These are phyloP conservation scores for Claviceps paspali DNA, from an alignment of 2,329 filamentous ascomycete species.

Conservation along the genomic window DNA sequence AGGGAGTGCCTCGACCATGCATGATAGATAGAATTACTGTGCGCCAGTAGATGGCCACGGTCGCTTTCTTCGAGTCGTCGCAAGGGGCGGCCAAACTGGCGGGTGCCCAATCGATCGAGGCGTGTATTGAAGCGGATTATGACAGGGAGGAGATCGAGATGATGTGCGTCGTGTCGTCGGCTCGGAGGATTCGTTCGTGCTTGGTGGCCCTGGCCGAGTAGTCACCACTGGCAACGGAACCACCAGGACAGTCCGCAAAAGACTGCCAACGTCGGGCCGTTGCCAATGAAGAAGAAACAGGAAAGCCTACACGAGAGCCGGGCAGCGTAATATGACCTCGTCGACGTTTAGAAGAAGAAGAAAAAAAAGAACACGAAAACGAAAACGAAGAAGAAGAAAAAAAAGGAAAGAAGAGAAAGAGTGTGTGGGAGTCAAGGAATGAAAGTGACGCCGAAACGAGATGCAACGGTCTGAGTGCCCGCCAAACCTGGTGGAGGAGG, in stretches of 20 bases:
- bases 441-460: not conserved
- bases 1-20: constrained; percentile 23
- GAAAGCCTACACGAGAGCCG: not conserved
- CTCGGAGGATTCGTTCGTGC: constrained; percentile 5
- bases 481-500: not conserved
- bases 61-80: not conserved
- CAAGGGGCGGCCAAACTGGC: not conserved
- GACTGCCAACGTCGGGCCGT: not conserved
- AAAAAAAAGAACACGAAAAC: not conserved
- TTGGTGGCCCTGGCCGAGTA: not conserved
- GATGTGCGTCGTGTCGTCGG: constrained; percentile 7
- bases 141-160: not conserved
- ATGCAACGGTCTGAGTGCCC: not conserved
- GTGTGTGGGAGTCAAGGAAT: no score
- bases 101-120: not conserved
- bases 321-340: not conserved
- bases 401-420: no score
- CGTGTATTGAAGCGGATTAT: not conserved
- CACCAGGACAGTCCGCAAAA: not conserved
- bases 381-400: not conserved
- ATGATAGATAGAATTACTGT: constrained; percentile 15
- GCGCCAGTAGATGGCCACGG: not conserved
- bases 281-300: not conserved
- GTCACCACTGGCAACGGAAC: constrained; percentile 5
- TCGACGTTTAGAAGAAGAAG: not conserved